Evolutionary conservation across 78 protist species (phyloP).

Genomic region (Dictyostelium purpureum): DNA sequence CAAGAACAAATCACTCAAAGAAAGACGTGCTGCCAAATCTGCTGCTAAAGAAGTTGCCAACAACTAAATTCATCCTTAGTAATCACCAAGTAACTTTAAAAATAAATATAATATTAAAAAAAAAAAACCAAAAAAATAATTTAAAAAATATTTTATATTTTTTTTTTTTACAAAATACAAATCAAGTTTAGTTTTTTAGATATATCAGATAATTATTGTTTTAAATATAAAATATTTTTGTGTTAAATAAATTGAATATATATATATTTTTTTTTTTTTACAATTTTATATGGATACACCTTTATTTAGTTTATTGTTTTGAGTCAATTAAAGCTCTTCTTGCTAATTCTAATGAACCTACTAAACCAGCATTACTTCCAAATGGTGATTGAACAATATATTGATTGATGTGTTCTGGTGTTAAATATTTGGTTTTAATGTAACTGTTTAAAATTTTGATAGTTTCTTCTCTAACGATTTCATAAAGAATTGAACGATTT

Average conservation of each 20-base stretch:
- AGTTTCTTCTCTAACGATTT: slow-evolving; percentile 38
- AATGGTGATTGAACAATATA: slow-evolving; percentile 69
- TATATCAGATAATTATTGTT: no score
- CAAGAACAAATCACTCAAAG: slow-evolving; percentile 83
- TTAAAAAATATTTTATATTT: background rate
- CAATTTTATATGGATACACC: background rate
- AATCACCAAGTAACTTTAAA: background rate
- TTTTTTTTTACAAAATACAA: background rate
- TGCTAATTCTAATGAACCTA: slow-evolving; percentile 81
- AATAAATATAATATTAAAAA: background rate
- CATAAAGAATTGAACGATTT: slow-evolving; percentile 75
- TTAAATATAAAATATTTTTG: background rate
- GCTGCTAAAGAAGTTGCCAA: slow-evolving; percentile 31
- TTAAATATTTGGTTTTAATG: slow-evolving; percentile 48
- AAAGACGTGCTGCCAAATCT: slow-evolving; percentile 64
- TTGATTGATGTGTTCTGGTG: slow-evolving; percentile 25
- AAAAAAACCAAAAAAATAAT: background rate
- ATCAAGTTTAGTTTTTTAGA: no score
- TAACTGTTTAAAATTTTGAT: slow-evolving; percentile 78
- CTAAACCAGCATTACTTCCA: slow-evolving; percentile 64
- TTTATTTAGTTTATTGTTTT: background rate
- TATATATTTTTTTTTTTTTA: background rate
- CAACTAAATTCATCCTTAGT: no score
- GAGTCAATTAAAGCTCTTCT: slow-evolving; percentile 29
- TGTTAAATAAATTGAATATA: background rate